Percentiles rank a stretch among this genome's conserved stretches.
Conservation (phyloP, 768 basidiomycete species). For the Porphyrellus cyaneotinctus region DNA sequence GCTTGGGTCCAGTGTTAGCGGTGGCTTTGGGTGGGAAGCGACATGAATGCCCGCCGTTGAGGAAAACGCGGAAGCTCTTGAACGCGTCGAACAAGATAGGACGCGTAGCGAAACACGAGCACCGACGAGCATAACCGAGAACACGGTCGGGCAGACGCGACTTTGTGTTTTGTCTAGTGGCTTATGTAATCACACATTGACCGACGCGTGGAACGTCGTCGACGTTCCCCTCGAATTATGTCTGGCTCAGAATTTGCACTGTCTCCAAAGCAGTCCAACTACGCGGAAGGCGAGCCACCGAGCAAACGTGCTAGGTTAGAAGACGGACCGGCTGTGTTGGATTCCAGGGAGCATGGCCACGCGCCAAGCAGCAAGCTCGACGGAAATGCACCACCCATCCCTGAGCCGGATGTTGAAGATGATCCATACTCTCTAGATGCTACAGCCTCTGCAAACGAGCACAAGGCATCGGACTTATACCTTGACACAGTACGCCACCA, state of each 20-base stretch:
- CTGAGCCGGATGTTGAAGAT: conserved; percentile 22
- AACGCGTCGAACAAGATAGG: conserved; percentile 23
- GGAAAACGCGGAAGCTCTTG: conserved; percentile 24
- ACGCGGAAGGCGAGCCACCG: conserved; percentile 24
- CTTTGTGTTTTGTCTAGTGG: background rate
- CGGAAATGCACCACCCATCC: conserved; percentile 28
- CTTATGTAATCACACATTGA: conserved; percentile 20
- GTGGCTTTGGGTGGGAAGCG: conserved; percentile 49
- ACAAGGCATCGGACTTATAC: conserved; percentile 77
- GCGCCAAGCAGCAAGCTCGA: conserved; percentile 18
- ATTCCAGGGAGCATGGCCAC: conserved; percentile 28
- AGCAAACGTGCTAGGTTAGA: conserved; percentile 28
- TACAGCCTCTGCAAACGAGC: conserved; percentile 23
- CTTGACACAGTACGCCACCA: conserved; percentile 77
- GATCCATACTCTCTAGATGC: conserved; percentile 27
- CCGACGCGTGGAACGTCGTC: background rate
- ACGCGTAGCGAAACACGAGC: conserved; percentile 24
- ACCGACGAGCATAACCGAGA: conserved; percentile 20
- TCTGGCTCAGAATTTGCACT: conserved; percentile 7
- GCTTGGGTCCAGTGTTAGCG: conserved; percentile 63
- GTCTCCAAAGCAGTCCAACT: conserved; percentile 5
- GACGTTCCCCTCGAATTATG: conserved; percentile 11
- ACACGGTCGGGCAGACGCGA: background rate
- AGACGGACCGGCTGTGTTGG: conserved; percentile 2
- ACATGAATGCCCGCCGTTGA: conserved; percentile 30